These are phyloP conservation scores for Tetraselmis chui DNA, from an alignment of 139 green algal species.

Conservation along the genomic window DNA sequence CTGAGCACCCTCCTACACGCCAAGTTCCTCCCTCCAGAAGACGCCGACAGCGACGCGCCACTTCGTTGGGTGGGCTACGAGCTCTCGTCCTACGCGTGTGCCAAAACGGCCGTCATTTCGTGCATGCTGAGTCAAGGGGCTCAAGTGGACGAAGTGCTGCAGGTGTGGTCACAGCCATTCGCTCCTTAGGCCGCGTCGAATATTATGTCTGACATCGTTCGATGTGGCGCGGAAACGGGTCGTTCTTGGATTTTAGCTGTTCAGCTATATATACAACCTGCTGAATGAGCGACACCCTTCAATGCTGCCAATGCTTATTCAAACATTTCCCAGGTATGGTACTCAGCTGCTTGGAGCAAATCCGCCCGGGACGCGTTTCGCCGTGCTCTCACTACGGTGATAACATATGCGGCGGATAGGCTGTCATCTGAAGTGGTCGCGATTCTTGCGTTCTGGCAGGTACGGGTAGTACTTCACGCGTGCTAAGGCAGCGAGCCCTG, in stretches of 20 bases:
- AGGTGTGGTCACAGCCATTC: slow-evolving; percentile 24
- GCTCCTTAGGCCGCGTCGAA: neutral
- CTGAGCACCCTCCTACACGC: slow-evolving; percentile 21
- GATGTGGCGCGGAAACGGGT: no score
- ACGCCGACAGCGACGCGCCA: neutral
- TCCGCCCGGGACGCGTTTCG: slow-evolving; percentile 22
- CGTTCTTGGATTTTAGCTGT: no score
- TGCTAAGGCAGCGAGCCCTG: no score
- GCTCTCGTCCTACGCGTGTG: slow-evolving; percentile 25
- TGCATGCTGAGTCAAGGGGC: slow-evolving; percentile 31
- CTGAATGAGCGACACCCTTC: no score
- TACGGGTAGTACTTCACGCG: neutral
- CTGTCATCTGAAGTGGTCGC: slow-evolving; percentile 6
- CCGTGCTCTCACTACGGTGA: slow-evolving; percentile 7
- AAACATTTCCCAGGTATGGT: slow-evolving; percentile 59
- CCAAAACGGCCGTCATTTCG: slow-evolving; percentile 38
- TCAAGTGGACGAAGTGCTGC: slow-evolving; percentile 20
- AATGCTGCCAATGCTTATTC: no score
- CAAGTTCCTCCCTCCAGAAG: neutral
- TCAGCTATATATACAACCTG: no score
- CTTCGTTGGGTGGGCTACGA: slow-evolving; percentile 40
- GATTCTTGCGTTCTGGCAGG: slow-evolving; percentile 28
- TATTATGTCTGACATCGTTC: no score
- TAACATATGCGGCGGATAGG: neutral
- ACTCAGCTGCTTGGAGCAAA: slow-evolving; percentile 26